Evolutionary conservation across 768 basidiomycete species (phyloP), one percentile per base, ranked within the genome.

Genomic region (Nidularia sp.): DNA sequence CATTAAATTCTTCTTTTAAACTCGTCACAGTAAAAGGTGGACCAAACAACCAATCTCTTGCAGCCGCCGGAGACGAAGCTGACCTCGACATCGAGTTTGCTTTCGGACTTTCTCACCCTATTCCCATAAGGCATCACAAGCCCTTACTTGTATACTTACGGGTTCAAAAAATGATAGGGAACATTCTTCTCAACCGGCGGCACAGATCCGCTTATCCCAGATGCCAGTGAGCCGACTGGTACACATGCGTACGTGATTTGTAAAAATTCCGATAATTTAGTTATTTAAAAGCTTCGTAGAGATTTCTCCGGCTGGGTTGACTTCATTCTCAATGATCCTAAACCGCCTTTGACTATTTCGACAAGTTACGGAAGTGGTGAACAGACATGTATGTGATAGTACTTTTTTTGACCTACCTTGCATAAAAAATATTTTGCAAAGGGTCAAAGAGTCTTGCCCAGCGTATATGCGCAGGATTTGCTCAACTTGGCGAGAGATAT

Each of bases 311-410:
- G 60, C n/a, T 86, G 84, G 84, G 59, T 86, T 5, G 68, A 80
- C 34, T 79, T 72, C 48, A 53, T 85, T 15, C 63, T 75, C 1
- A 55, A 53, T 31, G 71, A 77, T 6, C 47, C 61, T 3, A 62
- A 64, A 15, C 60, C 75, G 2, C 80, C 83, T 2, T 75, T 76
- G 55, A 72, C 77, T 2, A 82, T 86, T 33, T 79, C 81, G 1
- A 85, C 80, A 0, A 80, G 78, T 54, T 86, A 86, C 60, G 79
- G 72, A 0, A 83, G 85, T 39, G 70, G 77, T 49, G 85, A 86
- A 51, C 81, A 82, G 57, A 79, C 81, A n/a, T 78, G 80, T 79
- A 45, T 18, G 57, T 9, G 8, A 33, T 39, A 6, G 31, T 9
- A 15, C 25, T n/a, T 10, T 29, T 9, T 29, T 15, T 41, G 10